These are phyloP conservation scores for Bryopsis sp. DNA, from an alignment of 139 green algal genomes.

Conservation along the genomic window DNA sequence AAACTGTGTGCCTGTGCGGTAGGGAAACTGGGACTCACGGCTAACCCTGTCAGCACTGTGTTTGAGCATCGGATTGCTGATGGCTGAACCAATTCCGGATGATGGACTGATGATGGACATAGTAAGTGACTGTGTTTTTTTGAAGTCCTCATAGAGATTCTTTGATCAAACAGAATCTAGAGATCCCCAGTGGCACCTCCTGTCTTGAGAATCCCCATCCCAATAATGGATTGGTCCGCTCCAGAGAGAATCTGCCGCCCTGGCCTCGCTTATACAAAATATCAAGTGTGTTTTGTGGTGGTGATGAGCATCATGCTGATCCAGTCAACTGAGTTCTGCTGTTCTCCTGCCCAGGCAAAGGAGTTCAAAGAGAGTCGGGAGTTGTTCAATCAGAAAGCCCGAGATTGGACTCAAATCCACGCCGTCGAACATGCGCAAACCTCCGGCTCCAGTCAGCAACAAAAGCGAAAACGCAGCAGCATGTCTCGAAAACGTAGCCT, in stretches of 20 bases:
- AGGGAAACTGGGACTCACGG: constrained; percentile 45
- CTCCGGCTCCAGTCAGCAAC: no score
- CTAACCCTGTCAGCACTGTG: constrained; percentile 46
- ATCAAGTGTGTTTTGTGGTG: background rate
- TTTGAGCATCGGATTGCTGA: constrained; percentile 38
- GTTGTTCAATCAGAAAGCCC: background rate
- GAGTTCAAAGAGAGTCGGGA: background rate
- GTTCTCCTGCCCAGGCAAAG: background rate
- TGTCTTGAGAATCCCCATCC: no score
- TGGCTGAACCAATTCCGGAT: constrained; percentile 51
- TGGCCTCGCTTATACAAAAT: no score
- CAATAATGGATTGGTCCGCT: no score
- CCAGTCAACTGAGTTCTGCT: background rate
- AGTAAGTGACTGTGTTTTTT: no score
- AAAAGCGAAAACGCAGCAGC: no score
- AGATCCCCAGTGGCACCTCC: no score
- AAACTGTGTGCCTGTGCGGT: background rate
- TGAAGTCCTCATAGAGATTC: no score
- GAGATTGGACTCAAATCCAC: background rate
- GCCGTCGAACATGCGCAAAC: background rate
- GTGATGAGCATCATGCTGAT: background rate
- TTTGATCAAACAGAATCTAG: no score
- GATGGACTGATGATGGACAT: constrained; percentile 49
- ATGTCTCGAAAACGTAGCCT: background rate
- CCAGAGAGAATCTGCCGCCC: no score